These are phyloP conservation scores for Taphrina sp. DNA, from an alignment of 1,139 yeast genomes.

Conservation along the genomic window DNA sequence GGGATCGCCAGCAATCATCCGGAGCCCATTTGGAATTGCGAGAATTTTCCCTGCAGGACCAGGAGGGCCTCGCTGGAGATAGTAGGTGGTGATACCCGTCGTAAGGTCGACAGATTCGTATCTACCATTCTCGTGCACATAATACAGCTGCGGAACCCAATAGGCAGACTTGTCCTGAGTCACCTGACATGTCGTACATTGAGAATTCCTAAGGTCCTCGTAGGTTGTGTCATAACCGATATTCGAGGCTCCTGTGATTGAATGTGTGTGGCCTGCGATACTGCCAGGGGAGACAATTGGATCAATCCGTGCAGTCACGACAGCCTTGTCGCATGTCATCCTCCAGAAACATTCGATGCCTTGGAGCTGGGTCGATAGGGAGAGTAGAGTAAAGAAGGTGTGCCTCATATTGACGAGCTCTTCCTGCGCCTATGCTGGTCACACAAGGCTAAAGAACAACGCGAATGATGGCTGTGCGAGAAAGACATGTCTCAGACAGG, in stretches of 20 bases:
- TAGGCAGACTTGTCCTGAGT: constrained; percentile 31
- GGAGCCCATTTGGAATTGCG: constrained; percentile 31
- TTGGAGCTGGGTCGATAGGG: constrained; percentile 7
- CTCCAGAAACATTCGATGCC: constrained; percentile 28
- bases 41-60: constrained; percentile 28
- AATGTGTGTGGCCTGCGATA: constrained; percentile 28
- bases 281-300: constrained; percentile 29
- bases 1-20: constrained; percentile 32
- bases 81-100: constrained; percentile 29
- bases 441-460: neutral
- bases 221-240: constrained; percentile 10
- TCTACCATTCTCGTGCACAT: constrained; percentile 21
- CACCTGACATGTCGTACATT: constrained; percentile 32
- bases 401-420: constrained; percentile 4
- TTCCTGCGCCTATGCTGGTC: neutral
- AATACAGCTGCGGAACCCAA: constrained; percentile 34
- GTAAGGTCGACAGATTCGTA: constrained; percentile 22
- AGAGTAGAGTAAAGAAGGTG: constrained; percentile 17
- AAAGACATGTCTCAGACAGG: neutral
- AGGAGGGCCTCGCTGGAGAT: constrained; percentile 29
- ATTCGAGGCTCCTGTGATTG: constrained; percentile 23
- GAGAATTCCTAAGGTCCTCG: constrained; percentile 14
- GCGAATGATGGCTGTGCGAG: neutral
- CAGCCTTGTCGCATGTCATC: constrained; percentile 21
- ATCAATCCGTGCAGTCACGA: constrained; percentile 30